These are phyloP conservation scores for Schrenkiella parvula DNA, from an alignment of 345 rosid genomes.

Conservation along the genomic window DNA sequence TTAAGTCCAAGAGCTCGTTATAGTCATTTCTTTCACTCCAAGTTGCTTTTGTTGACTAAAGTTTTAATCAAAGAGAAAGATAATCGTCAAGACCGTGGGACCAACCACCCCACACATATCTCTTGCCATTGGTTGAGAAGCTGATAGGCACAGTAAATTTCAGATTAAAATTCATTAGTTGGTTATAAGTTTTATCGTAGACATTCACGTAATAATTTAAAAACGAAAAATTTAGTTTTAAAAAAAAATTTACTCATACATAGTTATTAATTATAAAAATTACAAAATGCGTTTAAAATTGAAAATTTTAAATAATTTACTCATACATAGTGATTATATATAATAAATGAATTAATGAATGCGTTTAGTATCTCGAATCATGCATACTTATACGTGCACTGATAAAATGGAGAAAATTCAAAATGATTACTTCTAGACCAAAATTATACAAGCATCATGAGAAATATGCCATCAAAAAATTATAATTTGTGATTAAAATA, in stretches of 20 bases:
- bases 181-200: not conserved
- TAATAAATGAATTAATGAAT: not conserved
- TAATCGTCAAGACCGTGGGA: slow-evolving; percentile 10
- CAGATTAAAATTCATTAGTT: not conserved
- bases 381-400: not conserved
- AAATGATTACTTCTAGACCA: not conserved
- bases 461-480: not conserved
- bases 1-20: not conserved
- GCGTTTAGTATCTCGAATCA: not conserved
- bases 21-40: slow-evolving; percentile 11
- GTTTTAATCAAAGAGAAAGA: not conserved
- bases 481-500: not conserved
- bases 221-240: too few species aligned
- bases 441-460: not conserved
- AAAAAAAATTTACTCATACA: not conserved
- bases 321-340: not conserved
- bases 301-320: not conserved
- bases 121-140: slow-evolving; percentile 11
- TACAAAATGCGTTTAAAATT: not conserved
- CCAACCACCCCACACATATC: not conserved
- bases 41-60: slow-evolving; percentile 28
- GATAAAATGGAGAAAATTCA: not conserved
- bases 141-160: not conserved
- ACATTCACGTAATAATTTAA: not conserved
- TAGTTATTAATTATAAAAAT: too few species aligned